Base-by-base conservation (phyloP, 106 monocot species). In the Posidonia australis region DNA sequence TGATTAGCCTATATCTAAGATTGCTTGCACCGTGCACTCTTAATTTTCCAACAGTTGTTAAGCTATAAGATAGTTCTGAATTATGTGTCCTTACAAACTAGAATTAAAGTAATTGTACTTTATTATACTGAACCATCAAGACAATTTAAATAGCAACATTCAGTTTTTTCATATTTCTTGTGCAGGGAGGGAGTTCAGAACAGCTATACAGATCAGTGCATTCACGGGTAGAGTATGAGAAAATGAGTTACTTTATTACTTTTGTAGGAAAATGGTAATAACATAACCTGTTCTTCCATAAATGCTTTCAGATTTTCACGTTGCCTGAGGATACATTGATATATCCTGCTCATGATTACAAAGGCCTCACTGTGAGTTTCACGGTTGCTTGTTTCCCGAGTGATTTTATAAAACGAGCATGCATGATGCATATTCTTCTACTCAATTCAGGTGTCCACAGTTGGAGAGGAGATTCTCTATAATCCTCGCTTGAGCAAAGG, bases 341-440 rank as follows among this genome's bases (percentile, higher is more conserved):
- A 5, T 94, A 90, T 72, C 94, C 94, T 68, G 94, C 74, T 74
- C 94, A 94, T 86, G 94, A 96, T 69, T 96, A 96, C 58, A 87
- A 80, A 65, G 94, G 94, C 13, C 90, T 80, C 76, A 82, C 86
- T 12, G 94, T 96, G 74, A 77, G 82, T 28, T 44, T 10, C 16
- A 53, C 65, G 19, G 17, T 14, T n/a, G 17, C 13, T 64, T 57
- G 14, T 16, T 29, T 29, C 24, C n/a, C 48, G 49, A 21, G 17
- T 16, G 60, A 51, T 70, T 7, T 31, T 9, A 52, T n/a, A n/a
- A n/a, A n/a, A n/a, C 30, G 44, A 54, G 12, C 31, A 52, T 55
- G n/a, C n/a, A n/a, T n/a, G n/a, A n/a, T n/a, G n/a, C n/a, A n/a
- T n/a, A n/a, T n/a, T n/a, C n/a, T n/a, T n/a, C n/a, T n/a, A n/a